These are phyloP conservation scores for Volvariella surrecta DNA, from an alignment of 1,284 basidiomycete genomes.

Conservation along the genomic window DNA sequence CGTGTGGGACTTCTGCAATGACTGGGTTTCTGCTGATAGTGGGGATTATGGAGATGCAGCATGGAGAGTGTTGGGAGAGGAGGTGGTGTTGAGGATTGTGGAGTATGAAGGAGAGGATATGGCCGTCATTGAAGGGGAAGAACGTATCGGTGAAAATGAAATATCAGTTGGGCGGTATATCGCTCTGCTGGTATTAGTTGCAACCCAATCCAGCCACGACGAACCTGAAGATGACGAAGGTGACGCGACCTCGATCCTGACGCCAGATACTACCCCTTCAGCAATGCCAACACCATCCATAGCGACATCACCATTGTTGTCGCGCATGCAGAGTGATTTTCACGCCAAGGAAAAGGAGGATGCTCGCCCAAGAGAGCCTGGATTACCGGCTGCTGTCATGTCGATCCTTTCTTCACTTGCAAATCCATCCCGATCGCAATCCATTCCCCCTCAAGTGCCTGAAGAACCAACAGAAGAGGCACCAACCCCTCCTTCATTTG, in stretches of 20 bases:
- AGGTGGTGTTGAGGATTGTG: constrained; percentile 43
- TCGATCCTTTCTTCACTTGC: constrained; percentile 55
- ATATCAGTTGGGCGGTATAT: constrained; percentile 20
- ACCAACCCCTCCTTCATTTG: constrained; percentile 16
- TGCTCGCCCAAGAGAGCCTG: constrained; percentile 25
- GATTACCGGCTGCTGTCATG: constrained; percentile 47
- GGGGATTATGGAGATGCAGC: constrained; percentile 37
- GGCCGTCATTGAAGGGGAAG: constrained; percentile 21
- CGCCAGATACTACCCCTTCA: constrained; percentile 28
- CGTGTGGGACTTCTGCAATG: constrained; percentile 45
- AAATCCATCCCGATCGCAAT: constrained; percentile 46
- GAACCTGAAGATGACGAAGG: constrained; percentile 28
- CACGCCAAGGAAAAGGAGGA: constrained; percentile 20
- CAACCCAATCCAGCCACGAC: constrained; percentile 21
- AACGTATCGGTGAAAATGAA: constrained; percentile 14
- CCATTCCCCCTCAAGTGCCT: constrained; percentile 28
- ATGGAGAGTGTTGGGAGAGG: constrained; percentile 59
- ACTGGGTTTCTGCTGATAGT: constrained; percentile 24
- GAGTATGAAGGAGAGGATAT: constrained; percentile 25
- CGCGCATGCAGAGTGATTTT: constrained; percentile 48
- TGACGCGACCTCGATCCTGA: constrained; percentile 27
- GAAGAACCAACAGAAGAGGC: constrained; percentile 19
- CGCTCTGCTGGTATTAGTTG: constrained; percentile 31
- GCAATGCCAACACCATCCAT: constrained; percentile 25
- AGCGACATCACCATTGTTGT: constrained; percentile 40